Base-by-base conservation (phyloP, 23 red algal genomes). In the Porphyridium purpureum region DNA sequence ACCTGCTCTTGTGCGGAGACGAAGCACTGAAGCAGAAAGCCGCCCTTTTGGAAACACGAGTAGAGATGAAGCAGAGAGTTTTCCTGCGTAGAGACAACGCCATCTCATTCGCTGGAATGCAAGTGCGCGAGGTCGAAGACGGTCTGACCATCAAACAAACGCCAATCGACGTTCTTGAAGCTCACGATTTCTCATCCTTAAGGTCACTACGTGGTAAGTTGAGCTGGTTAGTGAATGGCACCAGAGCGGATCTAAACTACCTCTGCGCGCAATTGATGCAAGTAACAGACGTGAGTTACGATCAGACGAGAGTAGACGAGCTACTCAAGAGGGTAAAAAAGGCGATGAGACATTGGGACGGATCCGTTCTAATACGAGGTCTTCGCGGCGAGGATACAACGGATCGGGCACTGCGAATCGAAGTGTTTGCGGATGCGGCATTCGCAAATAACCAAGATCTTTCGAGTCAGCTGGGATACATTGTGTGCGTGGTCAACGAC, bases 381-480 rank as follows among this genome's bases (percentile, higher is more conserved):
- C 7, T 54, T 7, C 7, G 17, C 21, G 21, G 9, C 50, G 20
- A 17, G 8, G 7, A 54, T 11, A 11, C 31, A 7, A 19, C 9
- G 20, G 11, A 26, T 7, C 21, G 20, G 7, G 21, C 50, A 7
- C 20, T 54, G 31, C 31, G 9, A 11, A 26, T 54, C 8, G 9
- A 11, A 7, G 50, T 54, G 9, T 19, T 26, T 25, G 21, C 20
- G 7, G 50, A 54, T 54, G 7, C 50, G 8, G 21, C 50, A 8
- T 11, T 23, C 50, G 31, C 21, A 11, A 11, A 8, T 8, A 11
- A 8, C 8, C 21, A 8, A 11, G 50, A 54, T 19, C 7, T 26
- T 19, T 23, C 8, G 7, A 54, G 50, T 25, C 50, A 54, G 31
- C 17, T 54, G 8, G 50, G 50, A 11, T 54, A 54, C 31, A 54